Base-by-base conservation (phyloP, 2,329 filamentous ascomycete species). In the Catunica adiposa region DNA sequence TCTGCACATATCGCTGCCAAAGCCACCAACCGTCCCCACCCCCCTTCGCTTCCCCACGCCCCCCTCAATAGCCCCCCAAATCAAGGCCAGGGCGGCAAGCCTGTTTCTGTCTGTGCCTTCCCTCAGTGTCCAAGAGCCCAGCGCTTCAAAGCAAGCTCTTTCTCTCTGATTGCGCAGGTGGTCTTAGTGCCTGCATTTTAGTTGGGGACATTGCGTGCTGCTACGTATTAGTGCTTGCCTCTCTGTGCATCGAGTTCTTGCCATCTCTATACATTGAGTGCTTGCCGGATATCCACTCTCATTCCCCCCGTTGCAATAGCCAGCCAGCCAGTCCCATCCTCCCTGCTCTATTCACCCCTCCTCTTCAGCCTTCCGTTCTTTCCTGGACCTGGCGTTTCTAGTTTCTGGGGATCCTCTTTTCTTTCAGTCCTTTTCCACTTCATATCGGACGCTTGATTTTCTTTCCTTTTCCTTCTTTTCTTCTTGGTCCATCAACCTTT, bases 401-500 rank as follows among this genome's bases (percentile, higher is more conserved):
- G 29, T 11, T 34, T 34, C 29, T 34, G 11, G 29, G 40, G 26
- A 47, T 48, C 40, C 25, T 46, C 42, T 47, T 54, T 47, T 54
- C 20, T 47, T 47, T 37, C 23, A 20, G 25, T 34, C 20, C 38
- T 54, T 46, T 44, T 54, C 52, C 26, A 31, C 42, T 23, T 42
- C 51, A 20, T 23, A 17, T 20, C 6, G 7, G 22, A 20, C 26
- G 9, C 40, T 52, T 29, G 22, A 47, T 56, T 52, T 47, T 26
- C 15, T 17, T 54, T 25, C 15, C 52, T 51, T 34, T 57, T 22
- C 20, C 25, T 50, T 56, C 20, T 25, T 22, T 47, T 56, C 40
- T 47, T 56, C 38, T 38, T 56, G 20, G 8, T 51, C 20, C 37
- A 54, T 44, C 51, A 57, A 51, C 51, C 42, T 46, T 53, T 56